Conservation (phyloP, 257 asterid genomes). For the Cruciata laevipes region DNA sequence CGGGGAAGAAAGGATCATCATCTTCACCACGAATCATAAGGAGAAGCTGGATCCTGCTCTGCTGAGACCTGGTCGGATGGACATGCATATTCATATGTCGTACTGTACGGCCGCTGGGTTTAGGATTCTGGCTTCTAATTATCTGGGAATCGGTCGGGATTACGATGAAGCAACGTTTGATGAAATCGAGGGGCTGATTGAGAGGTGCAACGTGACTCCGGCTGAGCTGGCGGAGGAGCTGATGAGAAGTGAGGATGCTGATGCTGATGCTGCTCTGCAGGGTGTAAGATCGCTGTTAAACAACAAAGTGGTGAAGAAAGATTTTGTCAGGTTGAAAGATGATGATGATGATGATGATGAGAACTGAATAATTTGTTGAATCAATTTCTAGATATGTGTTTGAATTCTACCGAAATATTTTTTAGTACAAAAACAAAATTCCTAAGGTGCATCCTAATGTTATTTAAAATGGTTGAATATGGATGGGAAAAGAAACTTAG, state of each 20-base stretch:
- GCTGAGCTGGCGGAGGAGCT: conserved; percentile 25
- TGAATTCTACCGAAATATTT: no score
- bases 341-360: not conserved
- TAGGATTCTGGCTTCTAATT: conserved; percentile 29
- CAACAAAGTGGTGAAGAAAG: not conserved
- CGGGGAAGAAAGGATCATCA: conserved; percentile 37
- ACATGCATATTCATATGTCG: conserved; percentile 35
- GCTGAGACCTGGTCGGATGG: conserved; percentile 37
- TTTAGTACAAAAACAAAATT: no score
- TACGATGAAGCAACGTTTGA: not conserved
- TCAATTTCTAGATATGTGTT: no score
- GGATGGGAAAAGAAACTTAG: no score
- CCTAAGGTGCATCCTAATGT: no score
- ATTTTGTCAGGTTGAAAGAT: not conserved
- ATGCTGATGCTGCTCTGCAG: conserved; percentile 11
- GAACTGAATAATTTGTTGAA: no score
- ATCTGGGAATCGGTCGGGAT: conserved; percentile 17
- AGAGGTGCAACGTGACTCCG: conserved; percentile 17
- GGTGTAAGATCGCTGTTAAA: conserved; percentile 9
- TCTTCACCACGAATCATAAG: conserved; percentile 30
- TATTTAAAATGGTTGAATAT: no score
- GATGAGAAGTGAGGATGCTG: conserved; percentile 20
- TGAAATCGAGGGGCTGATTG: conserved; percentile 18
- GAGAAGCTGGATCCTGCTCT: conserved; percentile 39
- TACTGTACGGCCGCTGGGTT: conserved; percentile 29